Evolutionary conservation across 1,139 yeast genomes (phyloP).

Genomic region (Hansenula lynferdii): DNA sequence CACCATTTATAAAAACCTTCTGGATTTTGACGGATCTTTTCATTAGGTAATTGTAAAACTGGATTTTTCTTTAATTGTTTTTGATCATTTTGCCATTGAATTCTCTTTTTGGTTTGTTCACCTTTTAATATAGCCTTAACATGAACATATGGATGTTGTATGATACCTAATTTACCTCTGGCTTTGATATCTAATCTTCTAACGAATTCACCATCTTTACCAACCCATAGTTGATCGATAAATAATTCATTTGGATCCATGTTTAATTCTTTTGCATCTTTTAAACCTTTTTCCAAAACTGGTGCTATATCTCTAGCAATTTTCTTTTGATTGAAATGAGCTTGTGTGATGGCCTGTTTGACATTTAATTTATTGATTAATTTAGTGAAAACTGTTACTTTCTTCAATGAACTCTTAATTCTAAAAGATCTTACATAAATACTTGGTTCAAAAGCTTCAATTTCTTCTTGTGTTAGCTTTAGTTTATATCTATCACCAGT

Average conservation of each 20-base stretch:
- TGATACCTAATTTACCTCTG: conserved; percentile 83
- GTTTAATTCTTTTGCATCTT: conserved; percentile 60
- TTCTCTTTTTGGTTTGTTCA: conserved; percentile 51
- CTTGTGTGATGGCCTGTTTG: conserved; percentile 82
- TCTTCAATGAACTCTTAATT: conserved; percentile 81
- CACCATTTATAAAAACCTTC: conserved; percentile 50
- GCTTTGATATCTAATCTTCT: conserved; percentile 83
- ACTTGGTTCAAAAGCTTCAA: conserved; percentile 80
- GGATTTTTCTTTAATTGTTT: conserved; percentile 43
- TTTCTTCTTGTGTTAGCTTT: conserved; percentile 56
- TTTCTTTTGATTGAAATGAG: conserved; percentile 81
- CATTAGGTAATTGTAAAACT: conserved; percentile 35
- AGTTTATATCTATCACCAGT: conserved; percentile 51
- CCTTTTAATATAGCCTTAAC: conserved; percentile 73
- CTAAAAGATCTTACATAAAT: conserved; percentile 73
- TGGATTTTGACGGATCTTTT: conserved; percentile 38
- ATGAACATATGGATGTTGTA: conserved; percentile 74
- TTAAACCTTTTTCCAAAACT: conserved; percentile 65
- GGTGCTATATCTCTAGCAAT: conserved; percentile 78
- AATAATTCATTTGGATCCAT: conserved; percentile 59
- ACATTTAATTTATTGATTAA: conserved; percentile 65
- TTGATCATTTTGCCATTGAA: conserved; percentile 51
- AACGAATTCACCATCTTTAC: conserved; percentile 75
- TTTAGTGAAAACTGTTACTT: conserved; percentile 78
- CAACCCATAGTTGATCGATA: conserved; percentile 85